Evolutionary conservation across 805 yeast species (phyloP), one percentile per base, ranked within the genome.

Genomic region (Wickerhamiella hasegawae): DNA sequence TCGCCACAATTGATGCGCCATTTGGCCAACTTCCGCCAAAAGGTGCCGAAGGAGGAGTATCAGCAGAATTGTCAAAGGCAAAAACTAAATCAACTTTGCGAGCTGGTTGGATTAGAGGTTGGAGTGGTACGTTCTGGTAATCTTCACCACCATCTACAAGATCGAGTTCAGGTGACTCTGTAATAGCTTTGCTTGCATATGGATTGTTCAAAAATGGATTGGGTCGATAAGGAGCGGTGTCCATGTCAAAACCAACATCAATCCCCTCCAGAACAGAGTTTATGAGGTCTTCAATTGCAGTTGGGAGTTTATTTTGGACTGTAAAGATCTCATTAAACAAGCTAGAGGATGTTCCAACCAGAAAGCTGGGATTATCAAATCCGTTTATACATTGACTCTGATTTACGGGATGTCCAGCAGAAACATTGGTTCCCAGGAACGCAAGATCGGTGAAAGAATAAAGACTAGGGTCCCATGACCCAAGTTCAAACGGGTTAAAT

Each of bases 101-200:
- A 36, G 63, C 66, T 23, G 70, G 67, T 48, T 72, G 77, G 24
- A 76, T 45, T 41, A 75, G 59, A 15, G 84, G 83, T 25, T 58
- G 55, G 24, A 75, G 52, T n/a, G 85, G 84, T 25, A 76, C 56
- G 44, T 71, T 71, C 51, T 75, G 76, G 4, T 46, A 36, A 51
- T 75, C 83, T 48, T 72, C 80, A 45, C 84, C 83, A 44, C 85
- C 85, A 49, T 76, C 85, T 25, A 68, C 76, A 27, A 76, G 56
- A 47, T 57, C 66, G 3, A 41, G 36, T 5, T 18, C 18, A 20
- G 25, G 20, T 20, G 37, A 19, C 18, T n/a, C 28, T 11, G 25
- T 25, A 8, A 21, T 24, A 3, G 10, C 8, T 11, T 25, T 28
- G 14, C 6, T 6, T 12, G n/a, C 8, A 14, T 14, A 12, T 5